Evolutionary conservation across 2,329 filamentous ascomycete genomes (phyloP), one percentile per base, ranked within the genome.

Genomic region (Calonectria pseudoreteaudii): DNA sequence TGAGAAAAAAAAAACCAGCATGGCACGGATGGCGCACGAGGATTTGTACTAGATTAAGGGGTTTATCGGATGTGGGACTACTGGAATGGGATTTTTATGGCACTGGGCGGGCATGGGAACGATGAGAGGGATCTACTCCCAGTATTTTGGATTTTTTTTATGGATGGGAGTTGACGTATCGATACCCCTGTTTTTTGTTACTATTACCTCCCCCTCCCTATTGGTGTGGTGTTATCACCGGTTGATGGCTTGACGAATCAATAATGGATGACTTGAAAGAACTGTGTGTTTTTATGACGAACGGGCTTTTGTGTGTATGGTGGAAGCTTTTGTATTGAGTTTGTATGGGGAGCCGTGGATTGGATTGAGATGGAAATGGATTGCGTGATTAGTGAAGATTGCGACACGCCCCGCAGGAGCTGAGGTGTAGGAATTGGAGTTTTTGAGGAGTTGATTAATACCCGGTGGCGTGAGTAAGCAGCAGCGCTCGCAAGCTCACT

Each of bases 151-250:
- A 72, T 70, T 71, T 71, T 68, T n/a, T 68, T 74, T 78, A 28
- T 34, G 56, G 56, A 28, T 78, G 77, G 79, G 79, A 80, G 76
- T 81, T 81, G 78, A 79, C 73, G 71, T 76, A 80, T 79, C 78
- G 79, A 81, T 81, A 81, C 79, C 79, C 79, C 78, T 81, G 76
- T 78, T 78, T 77, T 79, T 72, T 76, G 34, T 79, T 52, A 75
- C 64, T 68, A 49, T 71, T 70, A 64, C 58, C 36, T 78, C 71
- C 69, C 71, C 69, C 67, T 38, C 56, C 52, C 49, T 71, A 31
- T 67, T 65, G 71, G 50, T 68, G 68, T 53, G 49, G 56, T 65
- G 66, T 68, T 71, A 30, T 66, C 58, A 56, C 65, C 60, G 50
- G 31, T 56, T 69, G 58, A 74, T 68, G 74, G 66, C 58, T 75